phyloP scores from a whole-genome alignment of 805 yeast genomes.

The Brettanomyces anomalus region DNA sequence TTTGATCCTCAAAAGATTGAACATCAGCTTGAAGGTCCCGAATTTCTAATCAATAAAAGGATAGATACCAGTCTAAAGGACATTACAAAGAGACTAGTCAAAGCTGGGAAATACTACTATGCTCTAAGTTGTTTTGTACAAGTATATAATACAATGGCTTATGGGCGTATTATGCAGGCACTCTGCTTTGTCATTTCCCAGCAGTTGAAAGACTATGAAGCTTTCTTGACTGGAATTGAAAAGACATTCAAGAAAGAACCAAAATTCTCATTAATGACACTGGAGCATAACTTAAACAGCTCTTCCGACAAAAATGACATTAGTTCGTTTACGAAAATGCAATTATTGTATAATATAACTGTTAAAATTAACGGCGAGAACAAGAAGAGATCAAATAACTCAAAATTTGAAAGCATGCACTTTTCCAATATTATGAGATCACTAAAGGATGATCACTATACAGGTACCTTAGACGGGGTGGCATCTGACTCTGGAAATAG shows the following conservation, averaged over 20 bases:
- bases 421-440: slow-evolving; percentile 25
- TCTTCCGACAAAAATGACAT: slow-evolving; percentile 2
- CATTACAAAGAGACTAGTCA: slow-evolving; percentile 50
- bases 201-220: slow-evolving; percentile 29
- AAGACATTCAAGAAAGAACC: slow-evolving; percentile 38
- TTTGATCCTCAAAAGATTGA: slow-evolving; percentile 38
- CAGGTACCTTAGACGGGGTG: slow-evolving; percentile 40
- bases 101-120: slow-evolving; percentile 53
- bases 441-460: slow-evolving; percentile 32
- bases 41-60: slow-evolving; percentile 59
- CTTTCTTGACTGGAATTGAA: slow-evolving; percentile 37
- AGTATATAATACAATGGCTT: slow-evolving; percentile 40
- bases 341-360: slow-evolving; percentile 50
- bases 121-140: slow-evolving; percentile 55
- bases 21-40: slow-evolving; percentile 57
- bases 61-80: slow-evolving; percentile 70
- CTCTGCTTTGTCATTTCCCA: slow-evolving; percentile 52
- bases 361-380: slow-evolving; percentile 42
- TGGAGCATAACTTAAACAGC: slow-evolving; percentile 41
- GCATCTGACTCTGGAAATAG: slow-evolving; percentile 44
- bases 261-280: slow-evolving; percentile 46
- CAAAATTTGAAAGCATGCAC: slow-evolving; percentile 19
- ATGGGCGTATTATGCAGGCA: slow-evolving; percentile 70
- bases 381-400: slow-evolving; percentile 27
- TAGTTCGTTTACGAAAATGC: slow-evolving; percentile 30